Evolutionary conservation across 2,329 filamentous ascomycete genomes (phyloP), one percentile per base, ranked within the genome.

Genomic region (Fusarium virguliforme): DNA sequence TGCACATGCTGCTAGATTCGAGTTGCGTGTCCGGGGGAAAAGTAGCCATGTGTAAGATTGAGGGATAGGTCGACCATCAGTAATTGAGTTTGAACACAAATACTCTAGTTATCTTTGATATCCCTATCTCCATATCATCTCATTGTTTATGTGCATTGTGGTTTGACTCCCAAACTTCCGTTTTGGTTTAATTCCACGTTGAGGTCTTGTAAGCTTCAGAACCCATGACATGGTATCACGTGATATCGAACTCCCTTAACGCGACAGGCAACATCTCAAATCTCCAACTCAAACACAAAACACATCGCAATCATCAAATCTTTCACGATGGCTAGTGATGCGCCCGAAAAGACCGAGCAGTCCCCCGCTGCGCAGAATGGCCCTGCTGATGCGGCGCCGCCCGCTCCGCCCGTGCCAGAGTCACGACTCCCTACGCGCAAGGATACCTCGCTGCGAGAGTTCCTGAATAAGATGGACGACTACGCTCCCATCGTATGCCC

Each of bases 401-500:
- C 86, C 57, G 79, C 88, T 54, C 84, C 83, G 41, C 80, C 86
- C 9, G 80, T 82, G 6, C 81, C 86, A 6, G 91, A 93, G 65
- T 81, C 90, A 41, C 89, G 88, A 77, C 84, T 93, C 70, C 91
- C 92, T 1, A 91, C 91, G 58, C 94, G 94, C 80, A 98, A 98
- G 83, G 96, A 99, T 83, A 91, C 92, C 22, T 97, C 93, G 40
- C 84, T 99, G 72, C 92, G 95, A 78, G 95, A 98, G 82, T 98
- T 99, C 79, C 82, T 99, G 18, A 88, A 89, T 71, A 98, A 97
- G 86, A 98, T 99, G 92, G 96, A 99, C 79, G 96, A 99, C 77
- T 98, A 96, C 82, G 94, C 96, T 67, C 96, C 96, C 10, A 97
- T 99, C 77, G 95, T 98, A 88, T 72, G 92, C 61, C 24, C 60